Evolutionary conservation across 306 rosid genomes (phyloP).

Genomic region (Trifolium dubium): DNA sequence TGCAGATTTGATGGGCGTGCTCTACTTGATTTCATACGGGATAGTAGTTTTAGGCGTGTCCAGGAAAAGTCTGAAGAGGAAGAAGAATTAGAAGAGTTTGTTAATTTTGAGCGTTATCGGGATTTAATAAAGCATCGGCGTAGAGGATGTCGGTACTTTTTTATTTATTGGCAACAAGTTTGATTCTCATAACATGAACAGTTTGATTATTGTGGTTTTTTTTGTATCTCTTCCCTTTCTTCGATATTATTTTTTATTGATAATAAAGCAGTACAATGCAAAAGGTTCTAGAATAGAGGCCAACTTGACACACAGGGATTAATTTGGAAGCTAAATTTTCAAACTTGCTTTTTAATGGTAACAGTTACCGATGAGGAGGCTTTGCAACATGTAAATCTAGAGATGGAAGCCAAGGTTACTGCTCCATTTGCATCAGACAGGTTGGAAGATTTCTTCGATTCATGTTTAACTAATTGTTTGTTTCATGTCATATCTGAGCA

Average conservation of each 20-base stretch:
- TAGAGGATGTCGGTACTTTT: conserved; percentile 99
- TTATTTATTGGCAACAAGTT: conserved; percentile 52
- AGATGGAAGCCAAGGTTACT: conserved; percentile 82
- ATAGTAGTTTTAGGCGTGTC: conserved; percentile 64
- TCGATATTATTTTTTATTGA: conserved; percentile 34
- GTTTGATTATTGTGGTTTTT: conserved; percentile 33
- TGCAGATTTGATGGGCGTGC: conserved; percentile 98
- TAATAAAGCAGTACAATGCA: conserved; percentile 35
- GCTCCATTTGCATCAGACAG: conserved; percentile 77
- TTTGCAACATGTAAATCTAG: conserved; percentile 89
- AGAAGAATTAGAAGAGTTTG: conserved; percentile 99
- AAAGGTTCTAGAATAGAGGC: conserved; percentile 27
- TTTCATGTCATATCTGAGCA: conserved; percentile 1
- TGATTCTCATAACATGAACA: conserved; percentile 47
- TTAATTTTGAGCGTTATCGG: conserved; percentile 99
- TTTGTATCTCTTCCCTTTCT: conserved; percentile 19
- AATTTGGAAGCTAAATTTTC: conserved; percentile 49
- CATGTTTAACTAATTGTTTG: not conserved
- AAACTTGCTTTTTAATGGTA: conserved; percentile 48
- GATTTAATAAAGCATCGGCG: conserved; percentile 99
- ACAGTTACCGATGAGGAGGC: conserved; percentile 94
- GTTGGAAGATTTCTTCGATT: conserved; percentile 47
- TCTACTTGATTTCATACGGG: conserved; percentile 93
- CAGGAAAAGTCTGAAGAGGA: conserved; percentile 91
- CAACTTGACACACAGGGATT: conserved; percentile 8